Base-by-base conservation (phyloP, 2,329 filamentous ascomycete genomes). In the Podosphaera leucotricha region DNA sequence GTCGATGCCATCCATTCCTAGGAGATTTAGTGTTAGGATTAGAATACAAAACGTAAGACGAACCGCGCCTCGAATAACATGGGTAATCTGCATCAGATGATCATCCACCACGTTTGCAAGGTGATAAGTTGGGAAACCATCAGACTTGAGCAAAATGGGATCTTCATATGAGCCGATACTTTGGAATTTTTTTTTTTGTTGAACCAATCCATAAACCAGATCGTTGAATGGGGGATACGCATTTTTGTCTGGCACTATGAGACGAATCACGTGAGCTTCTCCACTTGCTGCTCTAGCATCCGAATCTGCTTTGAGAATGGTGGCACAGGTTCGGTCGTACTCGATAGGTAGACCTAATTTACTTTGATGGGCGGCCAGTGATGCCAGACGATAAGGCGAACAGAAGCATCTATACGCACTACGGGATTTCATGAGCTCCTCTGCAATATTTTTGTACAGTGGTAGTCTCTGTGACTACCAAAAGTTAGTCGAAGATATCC, bases 71-170 rank as follows among this genome's bases (percentile, higher is more conserved):
- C 90, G 77, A 46, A 98, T 81, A 13, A 98, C 90, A 60, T 95
- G 87, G 0, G 86, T 94, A 52, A 98, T 92, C 47, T 82, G 65
- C 90, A 98, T 98, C 47, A 80, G 66, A 59, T 94, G 83, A 56
- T 98, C 90, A 56, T 98, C 90, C 3, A 98, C 78, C 7, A 98
- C 87, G 56, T 95, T 98, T 3, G 90, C 90, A 48, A 98, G 77
- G 60, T 98, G 90, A 56, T 98, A 98, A 0, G 92, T 98, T 0
- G 90, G 90, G 50, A 80, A 80, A 0, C 85, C 86, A 57, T 98
- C 90, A 0, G 77, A 78, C 60, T 98, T 98, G 47, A 94, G 65
- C 36, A 98, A 66, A 48, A 98, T 81, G 18, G 85, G 87, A 55
- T 95, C 86, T 51, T 90, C 83, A 49, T 68, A 77, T 20, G 46